These are phyloP conservation scores for Fraxinus quadrangulata DNA, from an alignment of 257 asterid genomes.

Conservation along the genomic window DNA sequence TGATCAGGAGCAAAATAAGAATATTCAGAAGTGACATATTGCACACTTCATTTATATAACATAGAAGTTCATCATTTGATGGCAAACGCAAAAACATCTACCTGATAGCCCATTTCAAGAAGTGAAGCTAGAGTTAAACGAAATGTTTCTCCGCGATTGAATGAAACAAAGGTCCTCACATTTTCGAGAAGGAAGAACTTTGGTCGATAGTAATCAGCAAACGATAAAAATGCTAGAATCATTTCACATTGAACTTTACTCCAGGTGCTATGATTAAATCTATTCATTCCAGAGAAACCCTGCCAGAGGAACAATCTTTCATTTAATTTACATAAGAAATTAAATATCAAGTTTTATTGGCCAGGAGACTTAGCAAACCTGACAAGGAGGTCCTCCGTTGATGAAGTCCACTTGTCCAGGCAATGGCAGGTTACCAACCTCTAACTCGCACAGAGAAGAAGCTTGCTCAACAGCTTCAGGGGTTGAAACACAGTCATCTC, in stretches of 20 bases:
- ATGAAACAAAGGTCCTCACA: conserved; percentile 87
- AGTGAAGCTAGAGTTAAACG: conserved; percentile 86
- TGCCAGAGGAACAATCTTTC: conserved; percentile 32
- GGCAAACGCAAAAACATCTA: conserved; percentile 25
- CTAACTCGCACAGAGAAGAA: conserved; percentile 42
- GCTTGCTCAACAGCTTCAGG: conserved; percentile 89
- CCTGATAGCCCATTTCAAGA: conserved; percentile 98
- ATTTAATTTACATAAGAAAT: too few relatives aligned
- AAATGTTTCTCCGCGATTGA: conserved; percentile 89
- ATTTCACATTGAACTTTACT: conserved; percentile 98
- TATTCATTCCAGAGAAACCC: conserved; percentile 98
- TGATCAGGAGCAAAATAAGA: conserved; percentile 23
- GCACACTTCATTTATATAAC: too few relatives aligned
- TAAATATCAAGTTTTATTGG: too few relatives aligned
- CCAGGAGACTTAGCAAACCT: too few relatives aligned
- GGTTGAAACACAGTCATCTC: conserved; percentile 83
- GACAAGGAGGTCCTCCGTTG: too few relatives aligned
- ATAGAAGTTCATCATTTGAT: too few relatives aligned
- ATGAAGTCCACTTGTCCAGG: too few relatives aligned
- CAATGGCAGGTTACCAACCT: too few relatives aligned
- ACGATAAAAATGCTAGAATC: conserved; percentile 89
- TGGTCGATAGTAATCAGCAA: conserved; percentile 80
- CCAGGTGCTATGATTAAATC: conserved; percentile 90
- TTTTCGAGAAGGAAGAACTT: conserved; percentile 89
- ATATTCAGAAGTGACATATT: too few relatives aligned